These are phyloP conservation scores for Nectriaceae sp. DNA, from an alignment of 2,329 filamentous ascomycete species.

Conservation along the genomic window DNA sequence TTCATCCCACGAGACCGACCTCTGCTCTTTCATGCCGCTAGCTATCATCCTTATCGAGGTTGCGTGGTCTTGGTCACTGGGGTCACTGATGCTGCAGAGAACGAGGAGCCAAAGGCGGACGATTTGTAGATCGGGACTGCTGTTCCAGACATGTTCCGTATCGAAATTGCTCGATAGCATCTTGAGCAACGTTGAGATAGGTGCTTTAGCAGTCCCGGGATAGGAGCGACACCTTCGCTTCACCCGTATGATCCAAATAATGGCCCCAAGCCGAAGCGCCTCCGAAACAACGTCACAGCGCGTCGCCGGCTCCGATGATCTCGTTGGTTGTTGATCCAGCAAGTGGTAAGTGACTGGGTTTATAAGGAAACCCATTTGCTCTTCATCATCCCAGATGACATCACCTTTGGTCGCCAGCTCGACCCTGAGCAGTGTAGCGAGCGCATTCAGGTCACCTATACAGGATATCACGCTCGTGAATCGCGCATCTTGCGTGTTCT, in stretches of 20 bases:
- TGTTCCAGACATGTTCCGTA: too few species aligned
- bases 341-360: slow-evolving; percentile 4
- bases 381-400: slow-evolving; percentile 6
- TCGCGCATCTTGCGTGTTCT: neutral
- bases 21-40: too few species aligned
- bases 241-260: slow-evolving; percentile 12
- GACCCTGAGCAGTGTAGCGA: neutral
- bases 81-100: too few species aligned
- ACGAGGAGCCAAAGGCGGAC: too few species aligned
- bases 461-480: neutral
- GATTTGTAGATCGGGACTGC: too few species aligned
- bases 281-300: neutral
- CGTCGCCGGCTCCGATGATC: neutral
- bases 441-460: slow-evolving; percentile 5
- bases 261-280: slow-evolving; percentile 8
- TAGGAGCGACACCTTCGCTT: too few species aligned
- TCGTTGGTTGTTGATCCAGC: neutral
- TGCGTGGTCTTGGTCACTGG: too few species aligned
- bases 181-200: too few species aligned
- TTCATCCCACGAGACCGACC: too few species aligned
- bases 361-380: slow-evolving; percentile 1
- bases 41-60: too few species aligned
- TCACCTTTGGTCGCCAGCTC: neutral
- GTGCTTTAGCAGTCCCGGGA: too few species aligned
- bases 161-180: too few species aligned